These are phyloP conservation scores for Astrephomene gubernaculifera DNA, from an alignment of 139 green algal species.

Conservation along the genomic window DNA sequence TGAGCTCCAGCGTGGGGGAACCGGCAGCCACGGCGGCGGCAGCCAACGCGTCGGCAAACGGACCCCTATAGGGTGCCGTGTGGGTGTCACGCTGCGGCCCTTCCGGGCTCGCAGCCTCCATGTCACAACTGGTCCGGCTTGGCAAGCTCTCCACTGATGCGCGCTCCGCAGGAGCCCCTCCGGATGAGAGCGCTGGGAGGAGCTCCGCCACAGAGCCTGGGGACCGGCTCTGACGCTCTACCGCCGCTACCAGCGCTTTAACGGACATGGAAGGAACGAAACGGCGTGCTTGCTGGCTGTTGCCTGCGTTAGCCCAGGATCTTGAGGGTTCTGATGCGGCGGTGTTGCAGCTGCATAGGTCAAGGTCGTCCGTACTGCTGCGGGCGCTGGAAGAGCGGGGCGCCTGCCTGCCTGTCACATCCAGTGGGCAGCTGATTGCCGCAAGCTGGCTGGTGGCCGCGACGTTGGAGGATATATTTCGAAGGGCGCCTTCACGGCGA, in stretches of 20 bases:
- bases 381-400: not conserved
- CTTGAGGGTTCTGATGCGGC: too few species aligned
- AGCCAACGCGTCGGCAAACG: not conserved
- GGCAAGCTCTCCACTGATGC: not conserved
- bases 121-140: not conserved
- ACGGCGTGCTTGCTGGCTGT: not conserved
- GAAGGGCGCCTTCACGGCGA: not conserved
- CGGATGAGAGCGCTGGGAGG: not conserved
- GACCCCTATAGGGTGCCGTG: not conserved
- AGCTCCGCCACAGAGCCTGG: not conserved
- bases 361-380: not conserved
- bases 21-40: not conserved
- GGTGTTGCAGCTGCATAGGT: not conserved
- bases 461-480: not conserved
- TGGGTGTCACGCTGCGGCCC: not conserved
- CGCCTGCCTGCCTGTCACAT: not conserved
- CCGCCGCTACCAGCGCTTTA: slow-evolving; percentile 1
- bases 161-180: too few species aligned
- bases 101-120: not conserved
- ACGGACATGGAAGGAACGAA: not conserved
- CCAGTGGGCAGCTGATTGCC: not conserved
- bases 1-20: too few species aligned
- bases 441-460: not conserved
- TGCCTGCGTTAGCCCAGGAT: not conserved
- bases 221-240: not conserved